Percentiles rank a stretch among this genome's conserved stretches.
Conservation (phyloP, 2,329 filamentous ascomycete genomes). For the Achaetomium macrosporum region DNA sequence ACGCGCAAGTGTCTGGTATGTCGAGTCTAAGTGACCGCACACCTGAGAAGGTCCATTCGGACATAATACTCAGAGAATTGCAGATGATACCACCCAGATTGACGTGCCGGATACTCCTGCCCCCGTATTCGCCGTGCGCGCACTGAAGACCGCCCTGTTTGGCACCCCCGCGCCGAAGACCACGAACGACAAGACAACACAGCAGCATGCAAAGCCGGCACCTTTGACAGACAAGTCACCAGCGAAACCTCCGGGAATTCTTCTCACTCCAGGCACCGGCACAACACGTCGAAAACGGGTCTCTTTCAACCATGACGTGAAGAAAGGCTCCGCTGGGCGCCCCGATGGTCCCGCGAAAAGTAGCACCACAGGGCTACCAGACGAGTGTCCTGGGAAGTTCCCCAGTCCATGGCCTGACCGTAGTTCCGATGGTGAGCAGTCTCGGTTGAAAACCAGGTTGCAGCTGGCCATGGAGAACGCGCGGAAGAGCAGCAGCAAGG, state of each 20-base stretch:
- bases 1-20: conserved; percentile 25
- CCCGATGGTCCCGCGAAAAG: conserved; percentile 28
- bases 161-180: conserved; percentile 45
- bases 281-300: conserved; percentile 58
- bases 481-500: conserved; percentile 26
- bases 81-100: conserved; percentile 40
- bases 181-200: conserved; percentile 23
- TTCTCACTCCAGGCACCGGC: conserved; percentile 58
- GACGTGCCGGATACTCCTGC: conserved; percentile 61
- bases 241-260: conserved; percentile 50
- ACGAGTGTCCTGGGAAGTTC: conserved; percentile 29
- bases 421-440: conserved; percentile 18
- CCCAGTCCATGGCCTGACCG: conserved; percentile 26
- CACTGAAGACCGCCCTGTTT: conserved; percentile 58
- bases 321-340: conserved; percentile 36
- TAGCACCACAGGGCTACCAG: conserved; percentile 27
- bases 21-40: too few relatives aligned
- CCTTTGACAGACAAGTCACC: conserved; percentile 35
- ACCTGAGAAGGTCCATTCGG: not conserved
- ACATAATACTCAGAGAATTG: conserved; percentile 4
- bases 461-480: conserved; percentile 43
- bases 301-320: conserved; percentile 55
- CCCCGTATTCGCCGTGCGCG: conserved; percentile 60
- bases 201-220: conserved; percentile 15
- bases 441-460: conserved; percentile 37